phyloP scores from a whole-genome alignment of 192 early-diverging fungal genomes.

The Physocladia obscura region DNA sequence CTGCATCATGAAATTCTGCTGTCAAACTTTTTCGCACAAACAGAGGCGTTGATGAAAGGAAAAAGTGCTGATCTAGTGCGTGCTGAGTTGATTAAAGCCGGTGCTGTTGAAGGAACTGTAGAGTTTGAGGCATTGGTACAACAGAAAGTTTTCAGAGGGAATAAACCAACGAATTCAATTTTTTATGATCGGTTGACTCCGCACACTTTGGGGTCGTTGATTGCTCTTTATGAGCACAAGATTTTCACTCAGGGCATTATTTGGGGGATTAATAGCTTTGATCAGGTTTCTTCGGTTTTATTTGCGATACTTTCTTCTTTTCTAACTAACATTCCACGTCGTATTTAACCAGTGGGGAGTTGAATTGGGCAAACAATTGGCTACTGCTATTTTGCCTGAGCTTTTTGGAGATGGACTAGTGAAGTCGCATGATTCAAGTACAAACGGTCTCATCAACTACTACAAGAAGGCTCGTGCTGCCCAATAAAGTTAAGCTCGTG shows the following conservation, averaged over 20 bases:
- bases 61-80: slow-evolving; percentile 79
- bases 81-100: slow-evolving; percentile 76
- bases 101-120: slow-evolving; percentile 48
- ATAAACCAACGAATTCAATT: slow-evolving; percentile 96
- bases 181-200: slow-evolving; percentile 92
- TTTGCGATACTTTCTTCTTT: neutral
- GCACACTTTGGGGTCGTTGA: slow-evolving; percentile 82
- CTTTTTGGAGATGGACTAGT: slow-evolving; percentile 63
- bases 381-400: slow-evolving; percentile 94
- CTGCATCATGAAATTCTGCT: slow-evolving; percentile 93
- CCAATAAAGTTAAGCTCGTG: neutral
- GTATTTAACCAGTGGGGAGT: slow-evolving; percentile 66
- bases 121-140: slow-evolving; percentile 62
- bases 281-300: slow-evolving; percentile 59
- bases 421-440: slow-evolving; percentile 82
- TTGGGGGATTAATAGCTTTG: slow-evolving; percentile 97
- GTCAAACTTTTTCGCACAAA: slow-evolving; percentile 99
- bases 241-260: slow-evolving; percentile 98
- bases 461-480: slow-evolving; percentile 60
- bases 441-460: slow-evolving; percentile 96
- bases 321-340: no score
- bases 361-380: slow-evolving; percentile 97
- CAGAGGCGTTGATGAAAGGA: slow-evolving; percentile 95
- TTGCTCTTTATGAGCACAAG: slow-evolving; percentile 99
- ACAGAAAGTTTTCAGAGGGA: slow-evolving; percentile 98